Evolutionary conservation across 2,329 filamentous ascomycete genomes (phyloP).

Genomic region (Achaetomium macrosporum): DNA sequence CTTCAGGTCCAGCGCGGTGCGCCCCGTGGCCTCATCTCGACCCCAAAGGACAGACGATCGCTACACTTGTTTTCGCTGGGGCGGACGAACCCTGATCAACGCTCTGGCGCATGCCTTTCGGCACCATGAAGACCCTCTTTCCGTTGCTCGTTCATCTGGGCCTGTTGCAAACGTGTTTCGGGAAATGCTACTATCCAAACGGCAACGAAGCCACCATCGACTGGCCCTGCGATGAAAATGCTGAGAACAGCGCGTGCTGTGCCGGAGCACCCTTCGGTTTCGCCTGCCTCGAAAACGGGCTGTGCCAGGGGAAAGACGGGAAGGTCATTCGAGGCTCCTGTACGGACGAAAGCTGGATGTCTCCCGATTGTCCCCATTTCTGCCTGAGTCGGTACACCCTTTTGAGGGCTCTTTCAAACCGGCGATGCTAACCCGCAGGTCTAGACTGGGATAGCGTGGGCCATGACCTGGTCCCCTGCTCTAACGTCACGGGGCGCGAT

Average conservation of each 20-base stretch:
- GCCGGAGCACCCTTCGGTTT: background rate
- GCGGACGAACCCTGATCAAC: too few species aligned
- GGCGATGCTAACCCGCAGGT: background rate
- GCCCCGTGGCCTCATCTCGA: too few species aligned
- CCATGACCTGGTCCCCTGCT: background rate
- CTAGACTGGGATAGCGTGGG: background rate
- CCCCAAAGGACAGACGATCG: too few species aligned
- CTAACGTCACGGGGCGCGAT: background rate
- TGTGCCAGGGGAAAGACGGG: background rate
- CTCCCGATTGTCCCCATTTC: constrained; percentile 3
- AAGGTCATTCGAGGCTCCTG: constrained; percentile 6
- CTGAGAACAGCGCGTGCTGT: constrained; percentile 11
- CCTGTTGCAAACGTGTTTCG: background rate
- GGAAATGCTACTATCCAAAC: constrained; percentile 9
- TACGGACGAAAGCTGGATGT: constrained; percentile 6
- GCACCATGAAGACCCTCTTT: background rate
- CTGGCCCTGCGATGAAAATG: constrained; percentile 10
- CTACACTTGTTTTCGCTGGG: too few species aligned
- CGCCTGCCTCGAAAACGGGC: constrained; percentile 7
- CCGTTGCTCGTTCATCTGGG: background rate
- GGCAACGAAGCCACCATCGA: background rate
- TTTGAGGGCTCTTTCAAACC: background rate
- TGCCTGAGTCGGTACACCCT: background rate
- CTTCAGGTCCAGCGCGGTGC: too few species aligned
- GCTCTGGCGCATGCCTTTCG: too few species aligned